phyloP scores from a whole-genome alignment of 2,329 filamentous ascomycete species.

The Xylariaceae sp. region DNA sequence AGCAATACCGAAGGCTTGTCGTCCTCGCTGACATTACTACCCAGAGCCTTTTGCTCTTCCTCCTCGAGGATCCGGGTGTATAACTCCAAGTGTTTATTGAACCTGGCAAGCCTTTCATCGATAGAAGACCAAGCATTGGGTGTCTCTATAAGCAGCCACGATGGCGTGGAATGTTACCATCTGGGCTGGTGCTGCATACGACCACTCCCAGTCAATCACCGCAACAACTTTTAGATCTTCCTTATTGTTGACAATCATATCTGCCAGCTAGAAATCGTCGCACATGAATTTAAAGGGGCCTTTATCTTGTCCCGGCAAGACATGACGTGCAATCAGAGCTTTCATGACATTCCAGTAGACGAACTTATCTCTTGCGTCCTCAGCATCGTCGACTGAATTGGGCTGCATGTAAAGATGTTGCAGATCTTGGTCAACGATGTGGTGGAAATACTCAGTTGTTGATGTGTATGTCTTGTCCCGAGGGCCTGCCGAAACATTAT shows the following conservation, averaged over 20 bases:
- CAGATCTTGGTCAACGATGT: constrained; percentile 6
- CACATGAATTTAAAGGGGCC: constrained; percentile 9
- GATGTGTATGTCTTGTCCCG: constrained; percentile 7
- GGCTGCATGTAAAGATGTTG: constrained; percentile 4
- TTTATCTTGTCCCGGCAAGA: constrained; percentile 3
- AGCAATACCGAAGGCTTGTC: constrained; percentile 9
- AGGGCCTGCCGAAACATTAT: constrained; percentile 2
- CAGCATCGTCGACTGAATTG: constrained; percentile 10
- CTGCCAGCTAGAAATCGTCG: constrained; percentile 9
- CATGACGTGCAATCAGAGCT: constrained; percentile 8
- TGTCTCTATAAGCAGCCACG: constrained; percentile 7
- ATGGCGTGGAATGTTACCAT: constrained; percentile 4
- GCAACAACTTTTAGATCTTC: constrained; percentile 5
- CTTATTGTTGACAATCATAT: constrained; percentile 13
- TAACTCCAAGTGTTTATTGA: constrained; percentile 6
- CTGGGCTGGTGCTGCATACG: constrained; percentile 8
- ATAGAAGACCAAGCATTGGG: constrained; percentile 3
- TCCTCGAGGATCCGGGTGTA: constrained; percentile 5
- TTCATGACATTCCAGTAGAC: constrained; percentile 12
- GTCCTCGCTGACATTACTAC: neutral
- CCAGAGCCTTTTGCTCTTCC: too few relatives aligned
- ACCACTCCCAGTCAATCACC: constrained; percentile 13
- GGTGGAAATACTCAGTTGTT: constrained; percentile 10
- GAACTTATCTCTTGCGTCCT: constrained; percentile 12
- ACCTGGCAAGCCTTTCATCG: constrained; percentile 8